A percentile compares a stretch with the other conserved stretches of the same genome.
These are phyloP conservation scores for Wickerhamomyces strasburgensis DNA, from an alignment of 805 yeast genomes.

Conservation along the genomic window DNA sequence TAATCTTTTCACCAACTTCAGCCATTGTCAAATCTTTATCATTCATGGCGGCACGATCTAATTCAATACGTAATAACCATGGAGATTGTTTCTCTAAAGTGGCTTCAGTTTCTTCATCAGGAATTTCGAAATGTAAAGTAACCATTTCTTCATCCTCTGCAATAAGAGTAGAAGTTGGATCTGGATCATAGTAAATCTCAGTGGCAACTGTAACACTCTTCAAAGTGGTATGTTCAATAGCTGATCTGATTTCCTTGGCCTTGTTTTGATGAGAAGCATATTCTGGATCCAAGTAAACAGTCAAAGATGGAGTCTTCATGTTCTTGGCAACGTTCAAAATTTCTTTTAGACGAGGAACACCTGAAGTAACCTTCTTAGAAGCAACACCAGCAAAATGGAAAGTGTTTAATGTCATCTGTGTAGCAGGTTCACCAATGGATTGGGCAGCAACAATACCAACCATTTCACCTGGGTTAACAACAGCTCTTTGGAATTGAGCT, in stretches of 20 bases:
- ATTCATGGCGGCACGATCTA: constrained; percentile 98
- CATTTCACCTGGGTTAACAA: constrained; percentile 97
- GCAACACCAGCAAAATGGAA: constrained; percentile 99
- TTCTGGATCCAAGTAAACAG: constrained; percentile 82
- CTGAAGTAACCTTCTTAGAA: constrained; percentile 90
- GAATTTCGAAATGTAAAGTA: constrained; percentile 94
- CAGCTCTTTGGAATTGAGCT: constrained; percentile 84
- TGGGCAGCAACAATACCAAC: constrained; percentile 97
- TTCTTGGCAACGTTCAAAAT: constrained; percentile 97
- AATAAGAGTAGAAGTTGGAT: constrained; percentile 94
- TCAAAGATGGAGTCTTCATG: constrained; percentile 98
- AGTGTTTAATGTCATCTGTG: constrained; percentile 95
- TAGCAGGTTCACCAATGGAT: constrained; percentile 97
- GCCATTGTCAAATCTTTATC: constrained; percentile 97
- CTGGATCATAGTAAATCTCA: constrained; percentile 96
- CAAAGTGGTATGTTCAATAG: constrained; percentile 93
- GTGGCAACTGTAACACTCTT: constrained; percentile 96
- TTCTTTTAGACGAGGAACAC: constrained; percentile 97
- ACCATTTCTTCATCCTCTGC: constrained; percentile 97
- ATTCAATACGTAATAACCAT: constrained; percentile 93
- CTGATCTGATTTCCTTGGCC: constrained; percentile 93
- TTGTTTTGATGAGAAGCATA: constrained; percentile 84
- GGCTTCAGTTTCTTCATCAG: constrained; percentile 95
- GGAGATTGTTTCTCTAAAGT: constrained; percentile 94
- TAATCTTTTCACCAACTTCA: constrained; percentile 94